Evolutionary conservation across 345 rosid genomes (phyloP), one percentile per base, ranked within the genome.

Genomic region (Brassica carinata): DNA sequence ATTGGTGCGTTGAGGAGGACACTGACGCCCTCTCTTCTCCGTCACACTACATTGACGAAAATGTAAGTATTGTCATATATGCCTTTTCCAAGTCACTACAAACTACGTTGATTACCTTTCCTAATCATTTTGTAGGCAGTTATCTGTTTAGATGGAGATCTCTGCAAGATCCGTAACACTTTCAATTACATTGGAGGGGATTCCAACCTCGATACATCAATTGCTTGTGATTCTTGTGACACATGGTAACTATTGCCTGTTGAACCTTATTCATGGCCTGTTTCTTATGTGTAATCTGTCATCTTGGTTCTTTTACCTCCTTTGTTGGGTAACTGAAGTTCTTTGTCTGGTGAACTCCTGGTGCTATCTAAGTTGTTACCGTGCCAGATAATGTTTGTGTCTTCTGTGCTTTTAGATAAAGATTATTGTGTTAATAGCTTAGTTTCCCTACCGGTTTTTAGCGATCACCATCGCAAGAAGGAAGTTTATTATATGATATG

Each of bases 171-270:
- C 74, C 90, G 95, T 74, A 83, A 85, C 80, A 88, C 84, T 74
- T 81, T 88, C 18, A 67, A 75, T 53, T 74, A 57, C 78, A 68
- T 88, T 77, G 92, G 87, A 64, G 96, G 84, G 71, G 92, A 86
- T 80, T 85, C 91, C 26, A 78, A 70, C 87, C 89, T 90, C 15
- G 98, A 96, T 84, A 96, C 99, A 71, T 96, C 99, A 76, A 96
- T 93, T 86, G 99, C 99, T 65, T 96, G 99, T 69, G 99, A 96
- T 86, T 92, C 97, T 40, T 96, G 99, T 86, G 99, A 96, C 72
- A 77, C 83, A 75, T 96, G 99, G 99, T 96, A 91, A 85, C 15
- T 71, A 57, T 76, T 63, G 33, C 58, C 70, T 72, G 70, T 81
- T 64, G 26, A 74, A 38, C n/a, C 51, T 17, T 68, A 80, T 61